A percentile compares a stretch with the other conserved stretches of the same genome.
These are phyloP conservation scores for Metarhizium humberi DNA, from an alignment of 2,329 filamentous ascomycete species.

Conservation along the genomic window DNA sequence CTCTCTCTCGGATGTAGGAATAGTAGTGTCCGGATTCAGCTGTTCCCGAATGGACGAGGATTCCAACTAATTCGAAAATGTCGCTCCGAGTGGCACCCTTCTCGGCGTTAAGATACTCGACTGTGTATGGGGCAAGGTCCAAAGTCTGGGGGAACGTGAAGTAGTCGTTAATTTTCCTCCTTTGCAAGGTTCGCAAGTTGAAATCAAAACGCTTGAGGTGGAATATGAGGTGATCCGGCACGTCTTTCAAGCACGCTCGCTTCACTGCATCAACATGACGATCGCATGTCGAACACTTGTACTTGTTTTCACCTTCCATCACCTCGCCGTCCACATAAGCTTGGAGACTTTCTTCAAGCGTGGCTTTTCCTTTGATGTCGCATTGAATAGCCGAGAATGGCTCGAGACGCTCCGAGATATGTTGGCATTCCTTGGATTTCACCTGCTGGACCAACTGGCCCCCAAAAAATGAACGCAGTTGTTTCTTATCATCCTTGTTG, in stretches of 20 bases:
- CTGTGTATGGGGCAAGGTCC: conserved; percentile 82
- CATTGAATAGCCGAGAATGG: conserved; percentile 92
- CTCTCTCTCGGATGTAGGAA: conserved; percentile 81
- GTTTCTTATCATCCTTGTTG: conserved; percentile 56
- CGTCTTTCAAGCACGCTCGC: conserved; percentile 80
- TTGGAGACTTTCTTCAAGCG: conserved; percentile 75
- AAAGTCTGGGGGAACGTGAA: conserved; percentile 81
- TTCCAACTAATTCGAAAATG: conserved; percentile 85
- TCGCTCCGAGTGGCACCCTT: conserved; percentile 49
- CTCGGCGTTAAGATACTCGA: conserved; percentile 66
- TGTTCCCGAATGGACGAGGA: conserved; percentile 87
- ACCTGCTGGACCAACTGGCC: conserved; percentile 91
- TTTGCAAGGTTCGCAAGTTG: conserved; percentile 64
- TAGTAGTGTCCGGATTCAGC: conserved; percentile 96
- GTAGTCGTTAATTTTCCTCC: conserved; percentile 91
- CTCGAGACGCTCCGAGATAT: conserved; percentile 85
- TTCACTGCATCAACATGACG: conserved; percentile 89
- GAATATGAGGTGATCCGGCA: conserved; percentile 91
- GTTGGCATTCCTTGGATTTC: conserved; percentile 86
- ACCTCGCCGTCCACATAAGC: conserved; percentile 96
- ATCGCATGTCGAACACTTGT: conserved; percentile 88
- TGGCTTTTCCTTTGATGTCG: conserved; percentile 86
- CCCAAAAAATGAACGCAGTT: conserved; percentile 77
- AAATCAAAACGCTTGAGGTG: conserved; percentile 87
- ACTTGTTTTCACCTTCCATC: conserved; percentile 98